Conservation (phyloP, 257 asterid species). For the Marsdenia floribunda region DNA sequence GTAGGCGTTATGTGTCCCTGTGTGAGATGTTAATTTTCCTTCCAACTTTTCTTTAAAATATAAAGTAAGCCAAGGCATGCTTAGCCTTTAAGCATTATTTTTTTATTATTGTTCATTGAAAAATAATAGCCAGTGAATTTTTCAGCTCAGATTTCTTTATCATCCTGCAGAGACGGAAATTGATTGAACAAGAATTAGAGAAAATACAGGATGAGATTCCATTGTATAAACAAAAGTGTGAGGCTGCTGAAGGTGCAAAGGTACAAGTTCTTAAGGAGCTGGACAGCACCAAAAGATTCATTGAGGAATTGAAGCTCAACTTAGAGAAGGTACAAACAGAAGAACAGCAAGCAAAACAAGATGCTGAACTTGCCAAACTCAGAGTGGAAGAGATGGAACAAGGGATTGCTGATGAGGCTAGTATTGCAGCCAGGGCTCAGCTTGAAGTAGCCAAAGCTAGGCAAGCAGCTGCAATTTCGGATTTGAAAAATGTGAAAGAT, state of each 20-base stretch:
- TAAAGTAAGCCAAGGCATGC: neutral
- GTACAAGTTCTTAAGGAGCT: slow-evolving; percentile 62
- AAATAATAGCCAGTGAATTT: neutral
- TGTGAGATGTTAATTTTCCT: neutral
- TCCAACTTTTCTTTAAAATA: neutral
- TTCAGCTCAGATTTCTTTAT: neutral
- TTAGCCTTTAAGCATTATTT: neutral
- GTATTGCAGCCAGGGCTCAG: slow-evolving; percentile 93
- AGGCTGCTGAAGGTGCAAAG: slow-evolving; percentile 76
- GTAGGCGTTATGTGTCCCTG: neutral
- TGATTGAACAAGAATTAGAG: slow-evolving; percentile 78
- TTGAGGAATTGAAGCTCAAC: slow-evolving; percentile 88
- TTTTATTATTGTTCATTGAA: neutral
- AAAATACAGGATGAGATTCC: slow-evolving; percentile 82
- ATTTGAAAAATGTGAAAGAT: slow-evolving; percentile 47
- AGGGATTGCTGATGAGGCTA: slow-evolving; percentile 78
- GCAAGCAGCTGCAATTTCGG: slow-evolving; percentile 67
- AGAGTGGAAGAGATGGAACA: slow-evolving; percentile 86
- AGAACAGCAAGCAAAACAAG: slow-evolving; percentile 92
- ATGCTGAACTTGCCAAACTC: slow-evolving; percentile 83
- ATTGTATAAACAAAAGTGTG: slow-evolving; percentile 50
- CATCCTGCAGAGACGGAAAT: slow-evolving; percentile 63
- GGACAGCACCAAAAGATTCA: slow-evolving; percentile 65
- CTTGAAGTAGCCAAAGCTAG: slow-evolving; percentile 90
- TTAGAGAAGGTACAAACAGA: slow-evolving; percentile 87